Conservation (phyloP, 2,329 filamentous ascomycete genomes). For the Penicillium sp. region DNA sequence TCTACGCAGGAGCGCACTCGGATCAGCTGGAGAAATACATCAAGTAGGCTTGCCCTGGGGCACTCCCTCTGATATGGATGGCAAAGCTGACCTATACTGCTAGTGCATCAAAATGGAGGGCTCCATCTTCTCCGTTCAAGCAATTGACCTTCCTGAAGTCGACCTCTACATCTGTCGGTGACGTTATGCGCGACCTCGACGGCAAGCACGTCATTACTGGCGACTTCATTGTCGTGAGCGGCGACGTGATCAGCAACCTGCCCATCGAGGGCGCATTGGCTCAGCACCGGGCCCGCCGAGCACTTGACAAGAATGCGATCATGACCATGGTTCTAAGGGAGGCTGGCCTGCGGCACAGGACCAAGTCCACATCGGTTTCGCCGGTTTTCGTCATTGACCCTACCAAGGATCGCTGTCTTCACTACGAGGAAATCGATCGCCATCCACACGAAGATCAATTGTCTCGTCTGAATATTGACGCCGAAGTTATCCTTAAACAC, state of each 20-base stretch:
- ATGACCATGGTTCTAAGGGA: constrained; percentile 94
- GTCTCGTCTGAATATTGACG: constrained; percentile 64
- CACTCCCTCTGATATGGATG: not conserved
- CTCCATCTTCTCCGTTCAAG: constrained; percentile 73
- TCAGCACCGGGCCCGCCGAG: constrained; percentile 74
- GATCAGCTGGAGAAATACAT: constrained; percentile 87
- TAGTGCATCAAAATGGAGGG: constrained; percentile 69
- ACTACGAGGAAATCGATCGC: constrained; percentile 88
- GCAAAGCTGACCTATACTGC: constrained; percentile 12
- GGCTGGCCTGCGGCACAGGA: constrained; percentile 70
- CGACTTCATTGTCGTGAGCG: constrained; percentile 90
- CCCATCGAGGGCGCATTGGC: constrained; percentile 75
- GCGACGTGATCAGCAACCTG: constrained; percentile 87
- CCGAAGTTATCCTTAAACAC: constrained; percentile 70
- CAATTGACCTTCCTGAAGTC: constrained; percentile 82
- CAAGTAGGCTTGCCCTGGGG: constrained; percentile 42
- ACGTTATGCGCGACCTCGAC: constrained; percentile 92
- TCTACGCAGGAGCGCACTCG: constrained; percentile 86
- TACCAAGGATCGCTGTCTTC: constrained; percentile 74
- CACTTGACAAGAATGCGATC: constrained; percentile 86
- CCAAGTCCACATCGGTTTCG: constrained; percentile 70
- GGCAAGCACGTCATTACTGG: constrained; percentile 78
- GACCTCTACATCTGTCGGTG: constrained; percentile 80
- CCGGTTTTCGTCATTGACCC: constrained; percentile 87
- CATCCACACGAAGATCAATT: constrained; percentile 52